Conservation (phyloP, 176 grass and related monocot genomes). For the Elymus sibiricus region DNA sequence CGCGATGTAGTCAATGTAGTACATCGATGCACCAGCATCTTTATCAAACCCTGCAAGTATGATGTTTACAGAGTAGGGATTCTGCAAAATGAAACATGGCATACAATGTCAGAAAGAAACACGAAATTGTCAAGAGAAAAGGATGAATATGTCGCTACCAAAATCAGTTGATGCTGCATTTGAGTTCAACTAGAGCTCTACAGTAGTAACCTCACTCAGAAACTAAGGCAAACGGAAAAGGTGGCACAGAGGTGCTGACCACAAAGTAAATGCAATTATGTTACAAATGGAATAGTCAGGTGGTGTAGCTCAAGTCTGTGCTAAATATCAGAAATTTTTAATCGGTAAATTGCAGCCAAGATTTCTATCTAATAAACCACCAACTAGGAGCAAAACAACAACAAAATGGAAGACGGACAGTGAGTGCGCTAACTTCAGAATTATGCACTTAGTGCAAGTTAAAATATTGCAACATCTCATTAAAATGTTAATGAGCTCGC, state of each 20-base stretch:
- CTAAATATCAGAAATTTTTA: background rate
- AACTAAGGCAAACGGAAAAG: background rate
- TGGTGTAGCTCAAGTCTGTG: background rate
- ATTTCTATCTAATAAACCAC: background rate
- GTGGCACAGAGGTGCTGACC: background rate
- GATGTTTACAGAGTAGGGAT: slow-evolving; percentile 80
- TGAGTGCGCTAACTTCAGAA: background rate
- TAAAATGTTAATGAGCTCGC: background rate
- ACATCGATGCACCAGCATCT: slow-evolving; percentile 72
- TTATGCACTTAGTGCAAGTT: background rate
- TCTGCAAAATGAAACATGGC: slow-evolving; percentile 42
- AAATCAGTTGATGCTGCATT: background rate
- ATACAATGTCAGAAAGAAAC: background rate
- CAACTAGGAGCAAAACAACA: background rate
- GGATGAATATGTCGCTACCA: background rate
- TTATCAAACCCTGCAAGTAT: slow-evolving; percentile 88
- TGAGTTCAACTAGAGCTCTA: background rate
- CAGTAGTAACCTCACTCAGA: background rate
- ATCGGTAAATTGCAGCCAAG: background rate
- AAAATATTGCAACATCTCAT: background rate
- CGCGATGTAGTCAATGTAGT: slow-evolving; percentile 91
- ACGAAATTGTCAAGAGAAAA: background rate
- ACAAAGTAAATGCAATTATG: background rate
- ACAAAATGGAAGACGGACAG: background rate
- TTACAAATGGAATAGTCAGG: background rate